Evolutionary conservation across 495 filamentous ascomycete genomes (phyloP), one percentile per base, ranked within the genome.

Genomic region (Daldinia vernicosa): DNA sequence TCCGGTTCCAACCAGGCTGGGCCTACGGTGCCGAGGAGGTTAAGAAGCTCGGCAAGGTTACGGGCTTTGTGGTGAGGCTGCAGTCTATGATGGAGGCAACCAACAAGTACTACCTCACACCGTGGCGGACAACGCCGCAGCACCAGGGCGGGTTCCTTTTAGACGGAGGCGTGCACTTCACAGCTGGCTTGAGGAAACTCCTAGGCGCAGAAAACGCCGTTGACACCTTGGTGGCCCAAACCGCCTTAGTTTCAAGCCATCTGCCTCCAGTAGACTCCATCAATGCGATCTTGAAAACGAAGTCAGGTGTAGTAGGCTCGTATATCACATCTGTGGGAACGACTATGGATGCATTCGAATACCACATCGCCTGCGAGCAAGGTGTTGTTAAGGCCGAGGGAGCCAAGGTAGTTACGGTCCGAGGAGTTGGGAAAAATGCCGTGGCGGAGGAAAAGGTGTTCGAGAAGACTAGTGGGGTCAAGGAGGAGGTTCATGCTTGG

Each of bases 71-170:
- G 3, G 81, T 90, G 17, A 78, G 84, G 61, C 75, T 88, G 63
- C 80, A 86, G 69, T 82, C 70, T 9, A 80, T 87, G 72, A 82
- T 95, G 19, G 70, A 84, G 78, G 47, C 33, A 52, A 74, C 70
- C 12, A 83, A 82, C 58, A 81, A 82, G 70, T 84, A 80, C 63
- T 82, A 75, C 66, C 83, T 91, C 60, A 96, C 93, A 1, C 80
- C 83, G 54, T 95, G 92, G 92, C 87, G 92, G 19, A 92, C 90
- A 72, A 84, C 65, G 14, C 92, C 92, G 0, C 79, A 84, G 35
- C 86, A 93, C 72, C 90, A 93, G 75, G 92, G 91, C 26, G 92
- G 92, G 19, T 95, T 94, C 72, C 75, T 94, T 19, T 81, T 95
- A 0, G 92, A 94, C 68, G 92, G 89, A 3, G 92, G 92, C 3